Conservation (phyloP, 2,329 filamentous ascomycete genomes). For the Phaeosphaeria sp. region DNA sequence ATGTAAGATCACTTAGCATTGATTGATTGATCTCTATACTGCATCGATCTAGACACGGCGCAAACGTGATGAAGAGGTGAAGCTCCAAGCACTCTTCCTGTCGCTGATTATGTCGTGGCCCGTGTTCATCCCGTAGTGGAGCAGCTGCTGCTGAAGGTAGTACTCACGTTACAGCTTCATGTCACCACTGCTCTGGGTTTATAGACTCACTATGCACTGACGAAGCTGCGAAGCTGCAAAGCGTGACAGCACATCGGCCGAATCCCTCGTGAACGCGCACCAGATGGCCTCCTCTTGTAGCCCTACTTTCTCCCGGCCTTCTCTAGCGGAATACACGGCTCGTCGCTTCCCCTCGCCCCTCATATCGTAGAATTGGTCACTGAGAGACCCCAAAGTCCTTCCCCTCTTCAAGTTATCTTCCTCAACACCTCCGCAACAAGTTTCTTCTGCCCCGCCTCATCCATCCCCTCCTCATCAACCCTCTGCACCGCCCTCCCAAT, state of each 20-base stretch:
- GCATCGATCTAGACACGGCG: not conserved
- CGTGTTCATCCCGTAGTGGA: too few species aligned
- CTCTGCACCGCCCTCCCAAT: slow-evolving; percentile 81
- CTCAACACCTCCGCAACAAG: slow-evolving; percentile 71
- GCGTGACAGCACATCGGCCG: not conserved
- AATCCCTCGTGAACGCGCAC: not conserved
- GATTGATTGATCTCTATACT: not conserved
- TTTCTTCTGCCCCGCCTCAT: slow-evolving; percentile 72
- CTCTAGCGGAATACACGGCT: too few species aligned
- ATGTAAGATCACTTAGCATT: not conserved
- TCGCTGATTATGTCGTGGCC: not conserved
- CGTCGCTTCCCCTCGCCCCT: too few species aligned
- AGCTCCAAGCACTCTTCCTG: not conserved
- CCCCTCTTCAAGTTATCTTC: slow-evolving; percentile 50
- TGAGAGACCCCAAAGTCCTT: not conserved
- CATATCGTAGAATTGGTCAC: not conserved
- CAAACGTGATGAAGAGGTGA: not conserved
- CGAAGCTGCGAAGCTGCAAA: not conserved
- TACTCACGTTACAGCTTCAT: too few species aligned
- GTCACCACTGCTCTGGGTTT: too few species aligned
- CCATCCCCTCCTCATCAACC: slow-evolving; percentile 73
- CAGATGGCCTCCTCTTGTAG: not conserved
- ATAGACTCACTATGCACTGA: too few species aligned
- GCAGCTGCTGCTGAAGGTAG: too few species aligned
- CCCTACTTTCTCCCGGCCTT: too few species aligned